Evolutionary conservation across 1,284 basidiomycete species (phyloP).

Genomic region (Mycosarcoma mackinlayi): DNA sequence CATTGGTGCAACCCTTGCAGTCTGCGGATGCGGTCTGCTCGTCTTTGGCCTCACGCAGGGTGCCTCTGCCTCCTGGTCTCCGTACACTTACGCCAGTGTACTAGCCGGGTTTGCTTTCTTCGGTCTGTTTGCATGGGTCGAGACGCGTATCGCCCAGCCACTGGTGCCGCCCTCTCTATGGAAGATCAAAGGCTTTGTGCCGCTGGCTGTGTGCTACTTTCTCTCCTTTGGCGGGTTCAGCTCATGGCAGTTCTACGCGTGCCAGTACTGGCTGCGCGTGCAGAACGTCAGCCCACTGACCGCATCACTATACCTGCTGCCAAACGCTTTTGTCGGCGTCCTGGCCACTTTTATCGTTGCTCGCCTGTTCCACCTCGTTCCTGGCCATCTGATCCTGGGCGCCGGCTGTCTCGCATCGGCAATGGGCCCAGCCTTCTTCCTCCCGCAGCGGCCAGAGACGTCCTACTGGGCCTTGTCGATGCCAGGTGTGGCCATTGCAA

Average conservation of each 20-base stretch:
- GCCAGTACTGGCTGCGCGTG: conserved; percentile 30
- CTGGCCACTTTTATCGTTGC: conserved; percentile 26
- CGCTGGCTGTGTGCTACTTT: conserved; percentile 19
- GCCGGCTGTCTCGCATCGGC: conserved; percentile 22
- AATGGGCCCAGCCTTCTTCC: conserved; percentile 40
- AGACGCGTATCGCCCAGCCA: conserved; percentile 18
- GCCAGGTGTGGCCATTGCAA: conserved; percentile 32
- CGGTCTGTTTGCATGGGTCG: conserved; percentile 19
- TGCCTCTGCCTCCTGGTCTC: conserved; percentile 24
- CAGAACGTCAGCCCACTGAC: conserved; percentile 33
- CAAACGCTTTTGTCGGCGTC: conserved; percentile 41
- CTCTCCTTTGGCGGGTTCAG: conserved; percentile 34
- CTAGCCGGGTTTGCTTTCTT: conserved; percentile 26
- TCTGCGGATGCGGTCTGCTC: conserved; percentile 21
- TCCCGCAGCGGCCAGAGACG: conserved; percentile 29
- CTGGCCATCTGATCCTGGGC: conserved; percentile 27
- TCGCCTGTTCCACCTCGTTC: conserved; percentile 22
- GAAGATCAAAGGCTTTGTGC: conserved; percentile 20
- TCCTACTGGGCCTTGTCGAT: conserved; percentile 32
- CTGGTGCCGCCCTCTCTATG: conserved; percentile 27
- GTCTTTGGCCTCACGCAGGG: conserved; percentile 44
- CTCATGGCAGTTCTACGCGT: conserved; percentile 41
- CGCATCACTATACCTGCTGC: conserved; percentile 30
- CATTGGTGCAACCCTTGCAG: conserved; percentile 24
- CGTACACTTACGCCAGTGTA: conserved; percentile 29